Conservation (phyloP, 192 early-diverging fungal genomes). For the Backusella liffmaniae region DNA sequence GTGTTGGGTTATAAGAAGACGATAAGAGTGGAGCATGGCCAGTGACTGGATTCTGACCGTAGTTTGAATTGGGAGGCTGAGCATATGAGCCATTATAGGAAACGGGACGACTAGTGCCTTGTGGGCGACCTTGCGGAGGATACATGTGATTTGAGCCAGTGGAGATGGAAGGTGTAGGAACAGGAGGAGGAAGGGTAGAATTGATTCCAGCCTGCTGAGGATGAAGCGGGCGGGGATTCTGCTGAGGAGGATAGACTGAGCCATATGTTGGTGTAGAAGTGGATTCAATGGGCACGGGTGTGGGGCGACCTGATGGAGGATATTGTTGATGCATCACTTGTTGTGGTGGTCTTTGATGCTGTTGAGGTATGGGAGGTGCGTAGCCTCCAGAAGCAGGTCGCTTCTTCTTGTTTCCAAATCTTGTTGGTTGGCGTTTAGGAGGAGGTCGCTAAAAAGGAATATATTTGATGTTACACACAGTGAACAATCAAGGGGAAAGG, state of each 20-base stretch:
- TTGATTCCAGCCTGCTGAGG: neutral
- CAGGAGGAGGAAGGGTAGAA: neutral
- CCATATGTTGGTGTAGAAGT: neutral
- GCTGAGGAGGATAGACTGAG: neutral
- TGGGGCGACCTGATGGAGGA: neutral
- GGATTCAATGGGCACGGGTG: neutral
- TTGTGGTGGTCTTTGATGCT: neutral
- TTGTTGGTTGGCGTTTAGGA: constrained; percentile 28
- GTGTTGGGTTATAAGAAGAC: constrained; percentile 13
- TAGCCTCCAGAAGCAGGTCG: neutral
- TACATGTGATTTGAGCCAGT: neutral
- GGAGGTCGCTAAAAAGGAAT: constrained; percentile 17
- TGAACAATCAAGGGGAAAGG: neutral
- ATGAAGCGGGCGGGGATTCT: neutral
- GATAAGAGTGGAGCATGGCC: constrained; percentile 15
- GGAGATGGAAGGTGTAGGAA: constrained; percentile 15
- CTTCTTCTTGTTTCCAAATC: constrained; percentile 16
- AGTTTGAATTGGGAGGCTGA: constrained; percentile 5
- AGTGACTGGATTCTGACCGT: neutral
- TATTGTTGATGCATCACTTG: neutral
- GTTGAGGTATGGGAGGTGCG: neutral
- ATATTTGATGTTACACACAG: neutral
- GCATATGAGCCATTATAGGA: constrained; percentile 18
- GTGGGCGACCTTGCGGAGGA: constrained; percentile 14
- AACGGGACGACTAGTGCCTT: constrained; percentile 8